Evolutionary conservation across 73 alveolate species (phyloP).

Genomic region (Paramecium biaurelia): DNA sequence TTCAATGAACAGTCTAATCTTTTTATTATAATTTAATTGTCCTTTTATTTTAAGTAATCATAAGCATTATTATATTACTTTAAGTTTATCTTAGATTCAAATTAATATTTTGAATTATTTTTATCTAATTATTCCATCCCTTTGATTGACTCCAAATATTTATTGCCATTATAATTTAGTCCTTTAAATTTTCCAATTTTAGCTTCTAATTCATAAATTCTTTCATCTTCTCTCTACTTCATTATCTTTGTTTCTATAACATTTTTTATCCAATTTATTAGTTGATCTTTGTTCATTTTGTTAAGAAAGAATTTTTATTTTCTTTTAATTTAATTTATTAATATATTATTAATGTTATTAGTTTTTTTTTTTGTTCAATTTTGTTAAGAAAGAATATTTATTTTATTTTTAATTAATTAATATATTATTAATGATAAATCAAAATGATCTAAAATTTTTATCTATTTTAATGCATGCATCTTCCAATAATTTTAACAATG

Average conservation of each 20-base stretch:
- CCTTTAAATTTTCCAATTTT: constrained; percentile 38
- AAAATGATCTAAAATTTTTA: constrained; percentile 32
- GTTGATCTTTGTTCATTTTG: not conserved
- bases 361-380: not conserved
- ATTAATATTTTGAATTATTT: not conserved
- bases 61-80: not conserved
- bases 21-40: not conserved
- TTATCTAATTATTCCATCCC: constrained; percentile 27
- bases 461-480: constrained; percentile 55
- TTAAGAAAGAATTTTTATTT: not conserved
- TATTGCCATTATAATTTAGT: not conserved
- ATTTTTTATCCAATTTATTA: not conserved
- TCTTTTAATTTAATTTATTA: not conserved
- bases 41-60: not conserved
- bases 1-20: not conserved
- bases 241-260: not conserved
- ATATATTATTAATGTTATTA: not conserved
- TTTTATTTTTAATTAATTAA: not conserved
- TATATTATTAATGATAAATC: not conserved
- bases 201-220: not conserved
- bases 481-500: constrained; percentile 23
- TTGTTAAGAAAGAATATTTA: not conserved
- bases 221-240: not conserved
- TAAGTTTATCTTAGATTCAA: not conserved
- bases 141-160: not conserved